Percentiles rank a stretch among this genome's conserved stretches.
Conservation (phyloP, 176 grass and related monocot genomes). For the Dactylis glomerata region DNA sequence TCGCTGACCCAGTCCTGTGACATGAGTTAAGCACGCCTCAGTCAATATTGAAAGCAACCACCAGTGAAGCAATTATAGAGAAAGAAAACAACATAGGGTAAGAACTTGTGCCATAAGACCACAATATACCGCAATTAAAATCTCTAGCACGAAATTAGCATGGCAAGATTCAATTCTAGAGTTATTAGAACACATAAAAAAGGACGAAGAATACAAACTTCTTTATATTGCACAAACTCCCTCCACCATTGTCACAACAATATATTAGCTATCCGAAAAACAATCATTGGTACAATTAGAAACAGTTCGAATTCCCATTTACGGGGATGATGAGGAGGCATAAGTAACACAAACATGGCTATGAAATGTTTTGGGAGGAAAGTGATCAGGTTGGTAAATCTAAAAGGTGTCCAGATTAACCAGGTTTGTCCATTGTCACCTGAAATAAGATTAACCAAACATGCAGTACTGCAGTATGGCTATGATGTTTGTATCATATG, state of each 20-base stretch:
- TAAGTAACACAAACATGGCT: not conserved
- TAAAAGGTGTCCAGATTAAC: not conserved
- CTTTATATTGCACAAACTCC: not conserved
- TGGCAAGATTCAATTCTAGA: not conserved
- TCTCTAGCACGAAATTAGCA: not conserved
- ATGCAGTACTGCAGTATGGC: not conserved
- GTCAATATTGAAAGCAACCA: not conserved
- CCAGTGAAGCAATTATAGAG: not conserved
- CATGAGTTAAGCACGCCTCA: slow-evolving; percentile 15
- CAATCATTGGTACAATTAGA: not conserved
- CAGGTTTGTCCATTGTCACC: not conserved
- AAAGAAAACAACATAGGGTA: not conserved
- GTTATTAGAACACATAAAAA: not conserved
- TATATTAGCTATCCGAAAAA: not conserved
- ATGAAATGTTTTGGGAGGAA: not conserved
- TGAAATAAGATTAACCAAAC: not conserved
- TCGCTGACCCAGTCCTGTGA: slow-evolving; percentile 42
- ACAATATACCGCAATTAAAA: not conserved
- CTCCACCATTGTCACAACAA: not conserved
- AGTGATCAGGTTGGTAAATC: not conserved
- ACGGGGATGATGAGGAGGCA: not conserved
- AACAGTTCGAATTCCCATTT: not conserved
- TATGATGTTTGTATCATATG: too few species aligned
- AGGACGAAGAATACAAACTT: not conserved
- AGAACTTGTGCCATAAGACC: not conserved